These are phyloP conservation scores for Tranzscheliella williamsii DNA, from an alignment of 1,284 basidiomycete genomes.

Conservation along the genomic window DNA sequence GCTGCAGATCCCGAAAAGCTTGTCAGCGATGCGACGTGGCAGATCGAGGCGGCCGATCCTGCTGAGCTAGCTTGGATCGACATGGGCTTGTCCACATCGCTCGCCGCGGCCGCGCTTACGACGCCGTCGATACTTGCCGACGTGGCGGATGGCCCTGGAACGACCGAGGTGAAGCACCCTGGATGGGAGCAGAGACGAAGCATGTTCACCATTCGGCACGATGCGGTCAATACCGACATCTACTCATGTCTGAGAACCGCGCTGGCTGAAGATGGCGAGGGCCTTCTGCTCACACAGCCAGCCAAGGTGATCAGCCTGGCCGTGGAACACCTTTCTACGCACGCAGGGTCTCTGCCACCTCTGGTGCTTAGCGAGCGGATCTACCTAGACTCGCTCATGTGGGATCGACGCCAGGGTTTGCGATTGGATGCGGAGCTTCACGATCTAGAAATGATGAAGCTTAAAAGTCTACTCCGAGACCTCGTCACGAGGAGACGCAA, in stretches of 20 bases:
- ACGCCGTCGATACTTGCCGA: conserved; percentile 6
- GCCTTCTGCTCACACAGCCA: conserved; percentile 22
- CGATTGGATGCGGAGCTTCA: conserved; percentile 25
- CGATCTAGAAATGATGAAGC: conserved; percentile 13
- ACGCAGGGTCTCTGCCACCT: conserved; percentile 4
- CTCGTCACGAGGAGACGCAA: conserved; percentile 25
- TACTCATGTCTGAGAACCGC: conserved; percentile 31
- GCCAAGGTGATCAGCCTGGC: conserved; percentile 20
- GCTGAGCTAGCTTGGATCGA: conserved; percentile 22
- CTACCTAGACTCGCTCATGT: conserved; percentile 39
- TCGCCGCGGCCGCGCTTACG: conserved; percentile 16
- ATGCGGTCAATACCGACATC: conserved; percentile 29
- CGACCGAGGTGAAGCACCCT: background rate
- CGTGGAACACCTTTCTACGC: conserved; percentile 14
- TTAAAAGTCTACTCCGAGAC: conserved; percentile 10
- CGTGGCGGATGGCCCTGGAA: background rate
- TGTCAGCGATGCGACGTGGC: background rate
- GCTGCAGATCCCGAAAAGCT: background rate
- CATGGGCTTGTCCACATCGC: conserved; percentile 12
- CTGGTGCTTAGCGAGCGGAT: conserved; percentile 26
- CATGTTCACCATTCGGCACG: conserved; percentile 23
- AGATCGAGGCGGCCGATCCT: conserved; percentile 1
- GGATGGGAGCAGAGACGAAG: conserved; percentile 8
- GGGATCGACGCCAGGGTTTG: conserved; percentile 27
- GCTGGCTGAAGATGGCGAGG: conserved; percentile 31